Evolutionary conservation across 129 eudicot species (phyloP), one percentile per base, ranked within the genome.

Genomic region (Scalesia atractyloides): DNA sequence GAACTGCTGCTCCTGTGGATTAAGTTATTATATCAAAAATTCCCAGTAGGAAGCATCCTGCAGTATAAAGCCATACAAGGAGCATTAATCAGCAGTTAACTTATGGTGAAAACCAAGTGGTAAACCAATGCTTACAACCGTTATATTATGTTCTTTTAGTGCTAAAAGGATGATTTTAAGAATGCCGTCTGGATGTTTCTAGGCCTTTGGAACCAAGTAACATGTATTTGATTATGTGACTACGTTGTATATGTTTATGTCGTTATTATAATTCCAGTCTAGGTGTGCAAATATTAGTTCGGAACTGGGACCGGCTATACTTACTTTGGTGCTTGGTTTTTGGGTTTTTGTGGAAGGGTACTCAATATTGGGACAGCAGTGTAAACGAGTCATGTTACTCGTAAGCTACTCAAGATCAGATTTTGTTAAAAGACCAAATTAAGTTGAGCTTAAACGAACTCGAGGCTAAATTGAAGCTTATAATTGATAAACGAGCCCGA

Each of bases 41-140:
- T 57, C 7, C 48, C 59, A 2, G 64, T 18, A 49, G 39, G 49
- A 73, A 17, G 62, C 20, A 39, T 70, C 52, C 65, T 12, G 34
- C 67, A 43, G 24, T 61, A 19, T 54, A 19, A 66, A 60, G 19
- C 66, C 20, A 60, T 33, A 60, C 5, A 60, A 56, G 73, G 59
- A 54, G 68, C 57, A 41, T 50, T 37, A 46, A 69, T 76, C 81
- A 76, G 81, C 75, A 76, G 75, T 68, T 68, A 73, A 65, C 13
- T 43, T 66, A 56, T 66, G 30, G 61, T 50, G 77, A 47, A 73
- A n/a, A 51, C 16, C 16, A 3, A 70, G 22, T 11, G 37, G 64
- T 18, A 19, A 13, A 53, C 66, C 52, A 36, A 65, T 74, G 52
- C 50, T 36, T 37, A 47, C 20, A 39, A 65, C 47, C n/a, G 3